phyloP scores from a whole-genome alignment of 805 yeast genomes.

The Scheffersomyces lignosus region DNA sequence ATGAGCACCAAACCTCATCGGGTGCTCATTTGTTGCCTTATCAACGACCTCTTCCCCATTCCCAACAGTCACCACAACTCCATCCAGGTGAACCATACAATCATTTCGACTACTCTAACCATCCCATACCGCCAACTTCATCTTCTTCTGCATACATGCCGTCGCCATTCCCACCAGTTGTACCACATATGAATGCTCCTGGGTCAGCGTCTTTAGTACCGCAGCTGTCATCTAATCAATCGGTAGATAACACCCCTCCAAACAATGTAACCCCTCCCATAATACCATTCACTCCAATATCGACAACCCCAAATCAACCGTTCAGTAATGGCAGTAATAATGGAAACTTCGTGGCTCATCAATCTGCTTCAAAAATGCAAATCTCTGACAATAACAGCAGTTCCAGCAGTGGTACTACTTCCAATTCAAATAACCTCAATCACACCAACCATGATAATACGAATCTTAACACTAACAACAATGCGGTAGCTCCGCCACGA shows the following conservation, averaged over 20 bases:
- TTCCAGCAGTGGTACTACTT: not conserved
- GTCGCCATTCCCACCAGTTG: not conserved
- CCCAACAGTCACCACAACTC: too few species aligned
- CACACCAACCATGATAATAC: too few species aligned
- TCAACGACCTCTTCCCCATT: too few species aligned
- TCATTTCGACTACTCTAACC: not conserved
- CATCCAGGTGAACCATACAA: too few species aligned
- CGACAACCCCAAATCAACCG: not conserved
- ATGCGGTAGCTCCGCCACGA: not conserved
- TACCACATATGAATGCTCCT: not conserved
- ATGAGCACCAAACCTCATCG: constrained; percentile 3
- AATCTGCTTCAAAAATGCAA: not conserved
- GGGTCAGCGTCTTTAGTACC: not conserved
- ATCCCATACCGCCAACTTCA: not conserved
- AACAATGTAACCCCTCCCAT: not conserved
- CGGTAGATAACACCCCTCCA: not conserved
- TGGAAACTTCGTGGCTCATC: not conserved
- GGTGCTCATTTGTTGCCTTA: too few species aligned
- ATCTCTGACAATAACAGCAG: not conserved
- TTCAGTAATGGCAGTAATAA: not conserved
- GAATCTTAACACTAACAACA: too few species aligned
- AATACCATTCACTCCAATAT: not conserved
- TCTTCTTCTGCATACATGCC: not conserved
- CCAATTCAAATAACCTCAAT: not conserved
- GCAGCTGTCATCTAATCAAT: not conserved